Base-by-base conservation (phyloP, 345 rosid species). In the Citrus maxima region DNA sequence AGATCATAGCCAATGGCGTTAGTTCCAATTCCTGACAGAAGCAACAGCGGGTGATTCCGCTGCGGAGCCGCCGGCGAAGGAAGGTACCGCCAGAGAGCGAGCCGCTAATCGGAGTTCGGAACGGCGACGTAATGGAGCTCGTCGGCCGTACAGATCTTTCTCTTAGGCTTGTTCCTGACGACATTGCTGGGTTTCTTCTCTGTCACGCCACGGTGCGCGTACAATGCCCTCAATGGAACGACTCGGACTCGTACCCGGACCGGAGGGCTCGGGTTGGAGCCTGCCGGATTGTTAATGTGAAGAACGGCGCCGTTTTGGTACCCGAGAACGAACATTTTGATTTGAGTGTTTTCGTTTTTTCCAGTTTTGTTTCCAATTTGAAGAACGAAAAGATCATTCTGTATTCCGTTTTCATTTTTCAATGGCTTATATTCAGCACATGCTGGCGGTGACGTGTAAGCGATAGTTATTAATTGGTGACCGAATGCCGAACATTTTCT, bases 1-100 rank as follows among this genome's bases (percentile, higher is more conserved):
- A 93, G 95, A 86, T 93, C 97, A 75, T 82, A 95, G 51, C 90
- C 92, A 72, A 90, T 74, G 59, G 98, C 97, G 79, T 95, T 95
- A 16, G 89, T 88, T 4, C 89, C 98, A 62, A 95, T 82, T 14
- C 97, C 97, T 3, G 95, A 90, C 70, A 95, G 73, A 68, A 95
- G 84, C 81, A 95, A 51, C 80, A 95, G 68, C 14, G 98, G 97
- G 82, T 89, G 97, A n/a, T 89, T 91, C 88, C 95, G 88, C 55
- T 67, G 73, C 8, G 86, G 85, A 71, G 87, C 91, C 85, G 74
- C 79, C 5, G 92, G 72, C 14, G 93, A 84, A 79, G 98, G 98
- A 24, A 80, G 75, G 79, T 89, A 89, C 19, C 92, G 89, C 90
- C 92, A 89, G 69, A 89, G 89, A 14, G 92, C 88, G 61, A 89